These are phyloP conservation scores for Pseudogymnoascus sp. DNA, from an alignment of 2,329 filamentous ascomycete species.

Conservation along the genomic window DNA sequence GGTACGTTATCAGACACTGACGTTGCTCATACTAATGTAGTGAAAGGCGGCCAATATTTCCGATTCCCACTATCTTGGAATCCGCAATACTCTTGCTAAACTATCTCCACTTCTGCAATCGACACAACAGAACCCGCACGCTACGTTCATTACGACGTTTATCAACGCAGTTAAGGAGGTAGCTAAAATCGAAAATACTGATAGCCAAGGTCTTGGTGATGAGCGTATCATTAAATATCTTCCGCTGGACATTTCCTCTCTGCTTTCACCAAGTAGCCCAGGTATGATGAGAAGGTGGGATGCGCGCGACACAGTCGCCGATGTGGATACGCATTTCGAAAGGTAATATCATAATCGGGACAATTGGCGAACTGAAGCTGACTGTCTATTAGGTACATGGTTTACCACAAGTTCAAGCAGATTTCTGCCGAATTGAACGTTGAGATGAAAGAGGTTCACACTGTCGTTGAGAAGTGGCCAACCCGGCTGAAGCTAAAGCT, in stretches of 20 bases:
- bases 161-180: conserved; percentile 27
- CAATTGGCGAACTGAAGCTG: conserved; percentile 3
- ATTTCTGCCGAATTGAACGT: conserved; percentile 13
- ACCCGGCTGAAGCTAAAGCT: conserved; percentile 20
- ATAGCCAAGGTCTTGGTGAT: not conserved
- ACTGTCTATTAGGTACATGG: not conserved
- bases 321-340: conserved; percentile 17
- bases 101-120: conserved; percentile 30
- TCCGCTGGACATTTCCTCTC: not conserved
- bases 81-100: conserved; percentile 18
- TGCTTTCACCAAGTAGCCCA: not conserved
- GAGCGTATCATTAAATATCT: conserved; percentile 14
- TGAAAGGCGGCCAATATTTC: conserved; percentile 33
- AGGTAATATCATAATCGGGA: conserved; percentile 7
- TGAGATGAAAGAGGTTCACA: conserved; percentile 25
- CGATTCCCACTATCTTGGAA: conserved; percentile 30
- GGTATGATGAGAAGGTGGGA: not conserved
- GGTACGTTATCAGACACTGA: conserved; percentile 21
- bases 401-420: conserved; percentile 10
- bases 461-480: conserved; percentile 30
- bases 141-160: conserved; percentile 34
- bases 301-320: conserved; percentile 4
- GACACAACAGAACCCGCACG: conserved; percentile 29
- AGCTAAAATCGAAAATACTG: conserved; percentile 6
- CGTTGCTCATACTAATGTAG: not conserved